Percentiles rank a stretch among this genome's conserved stretches.
phyloP scores from a whole-genome alignment of 2,329 filamentous ascomycete species.

The Mycosphaerella sp. region DNA sequence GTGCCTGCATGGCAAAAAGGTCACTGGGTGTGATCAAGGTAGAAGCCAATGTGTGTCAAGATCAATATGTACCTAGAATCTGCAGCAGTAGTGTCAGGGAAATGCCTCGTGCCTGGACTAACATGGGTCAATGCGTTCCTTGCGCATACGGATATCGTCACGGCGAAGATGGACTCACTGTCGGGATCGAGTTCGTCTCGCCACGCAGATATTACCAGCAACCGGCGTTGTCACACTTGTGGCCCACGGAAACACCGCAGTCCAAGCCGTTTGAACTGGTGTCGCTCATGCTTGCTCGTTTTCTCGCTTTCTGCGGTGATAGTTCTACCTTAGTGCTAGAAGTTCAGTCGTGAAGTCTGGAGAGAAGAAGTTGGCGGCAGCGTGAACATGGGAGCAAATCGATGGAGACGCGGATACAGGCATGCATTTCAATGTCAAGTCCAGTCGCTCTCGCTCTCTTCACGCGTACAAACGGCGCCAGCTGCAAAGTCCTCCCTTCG shows the following conservation, averaged over 20 bases:
- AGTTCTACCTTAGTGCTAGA: too few species aligned
- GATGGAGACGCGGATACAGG: not conserved
- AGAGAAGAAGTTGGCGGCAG: not conserved
- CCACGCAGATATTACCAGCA: constrained; percentile 3
- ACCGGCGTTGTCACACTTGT: not conserved
- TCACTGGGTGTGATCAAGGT: too few species aligned
- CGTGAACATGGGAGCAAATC: not conserved
- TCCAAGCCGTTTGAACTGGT: not conserved
- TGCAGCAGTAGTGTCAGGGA: too few species aligned
- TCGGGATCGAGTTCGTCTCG: not conserved
- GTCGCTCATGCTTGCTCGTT: not conserved
- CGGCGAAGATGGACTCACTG: not conserved
- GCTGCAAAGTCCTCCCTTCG: not conserved
- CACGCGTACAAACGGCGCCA: not conserved
- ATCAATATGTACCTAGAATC: too few species aligned
- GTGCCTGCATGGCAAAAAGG: not conserved
- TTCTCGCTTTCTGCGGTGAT: not conserved
- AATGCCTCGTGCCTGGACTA: too few species aligned
- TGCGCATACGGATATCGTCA: too few species aligned
- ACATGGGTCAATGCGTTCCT: not conserved
- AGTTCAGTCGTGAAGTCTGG: not conserved
- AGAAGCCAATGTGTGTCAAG: too few species aligned
- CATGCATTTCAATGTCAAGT: not conserved
- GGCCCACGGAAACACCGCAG: not conserved
- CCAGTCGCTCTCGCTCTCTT: not conserved